These are phyloP conservation scores for Anthoceros angustus DNA, from an alignment of 225 moss, liverwort and hornwort genomes.

Conservation along the genomic window DNA sequence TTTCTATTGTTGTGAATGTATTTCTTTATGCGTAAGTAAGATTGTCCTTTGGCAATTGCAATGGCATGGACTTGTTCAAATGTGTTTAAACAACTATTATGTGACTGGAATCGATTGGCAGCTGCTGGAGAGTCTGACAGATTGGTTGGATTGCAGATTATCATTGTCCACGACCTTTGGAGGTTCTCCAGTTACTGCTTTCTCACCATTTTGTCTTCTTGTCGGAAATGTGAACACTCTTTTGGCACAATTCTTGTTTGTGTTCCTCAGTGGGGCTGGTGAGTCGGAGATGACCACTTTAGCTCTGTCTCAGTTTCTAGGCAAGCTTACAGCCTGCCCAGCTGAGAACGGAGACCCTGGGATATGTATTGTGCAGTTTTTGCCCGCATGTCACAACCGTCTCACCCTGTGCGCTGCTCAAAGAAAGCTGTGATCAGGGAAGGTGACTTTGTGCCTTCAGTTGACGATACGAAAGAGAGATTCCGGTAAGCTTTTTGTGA, in stretches of 20 bases:
- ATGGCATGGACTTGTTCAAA: background rate
- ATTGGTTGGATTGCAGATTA: slow-evolving; percentile 33
- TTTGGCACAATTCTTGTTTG: slow-evolving; percentile 92
- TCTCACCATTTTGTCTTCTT: slow-evolving; percentile 68
- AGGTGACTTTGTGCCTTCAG: slow-evolving; percentile 57
- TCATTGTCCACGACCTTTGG: slow-evolving; percentile 92
- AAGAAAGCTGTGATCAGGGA: slow-evolving; percentile 70
- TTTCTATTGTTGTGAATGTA: slow-evolving; percentile 56
- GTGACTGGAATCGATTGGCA: background rate
- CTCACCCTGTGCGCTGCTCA: slow-evolving; percentile 82
- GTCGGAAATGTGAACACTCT: slow-evolving; percentile 91
- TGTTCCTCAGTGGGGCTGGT: slow-evolving; percentile 98
- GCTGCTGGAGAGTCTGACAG: background rate
- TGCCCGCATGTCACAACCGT: slow-evolving; percentile 98
- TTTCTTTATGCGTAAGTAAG: slow-evolving; percentile 87
- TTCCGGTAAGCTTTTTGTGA: slow-evolving; percentile 24
- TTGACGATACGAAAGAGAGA: slow-evolving; percentile 26
- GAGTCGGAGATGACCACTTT: slow-evolving; percentile 1
- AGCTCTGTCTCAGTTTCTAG: background rate
- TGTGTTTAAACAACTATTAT: background rate
- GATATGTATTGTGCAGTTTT: slow-evolving; percentile 40
- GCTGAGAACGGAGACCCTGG: background rate
- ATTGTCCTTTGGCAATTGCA: background rate
- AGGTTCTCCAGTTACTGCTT: slow-evolving; percentile 73
- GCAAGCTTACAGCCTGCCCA: background rate